Evolutionary conservation across 495 filamentous ascomycete genomes (phyloP), one percentile per base, ranked within the genome.

Genomic region (Neurospora intermedia): DNA sequence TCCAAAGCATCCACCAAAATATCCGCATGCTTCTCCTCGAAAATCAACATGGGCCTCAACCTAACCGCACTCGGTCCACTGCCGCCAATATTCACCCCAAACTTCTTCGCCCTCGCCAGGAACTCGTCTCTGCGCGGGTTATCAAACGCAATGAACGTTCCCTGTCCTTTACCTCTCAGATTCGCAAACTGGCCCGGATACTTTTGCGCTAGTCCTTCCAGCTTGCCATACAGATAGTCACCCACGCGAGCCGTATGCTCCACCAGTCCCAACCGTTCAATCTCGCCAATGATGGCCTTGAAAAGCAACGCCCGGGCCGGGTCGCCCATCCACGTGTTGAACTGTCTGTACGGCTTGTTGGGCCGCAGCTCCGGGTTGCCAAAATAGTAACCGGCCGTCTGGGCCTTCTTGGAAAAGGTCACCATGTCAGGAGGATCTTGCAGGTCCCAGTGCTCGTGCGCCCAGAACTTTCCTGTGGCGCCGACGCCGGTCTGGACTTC

Each of bases 241-340:
- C 96, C 96, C 27, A 93, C 93, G 42, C 82, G 77, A 13, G 91
- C 91, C 69, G 96, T 97, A 81, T 96, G 88, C 79, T 87, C 83
- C 40, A 99, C 94, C 13, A 99, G 87, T 72, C 91, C 87, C 20
- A 93, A 84, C 54, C 89, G 86, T 84, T 97, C 89, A 70, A 99
- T 92, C 84, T 98, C 94, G 48, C 92, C 86, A 73, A 97, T 89
- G 82, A 99, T 98, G 76, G 91, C 93, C 72, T 92, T 89, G 90
- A 98, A 99, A 73, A 98, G 87, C 73, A 98, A 84, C 10, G 93
- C 94, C 69, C 93, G 90, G 11, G 92, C 90, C 40, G 96, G 96
- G 84, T 99, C 96, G 80, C 96, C 96, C 94, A 99, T 98, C 96
- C 96, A 99, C 73, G 96, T 99, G 85, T 99, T 99, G 86, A 98